A percentile compares a stretch with the other conserved stretches of the same genome.
Evolutionary conservation across 805 yeast species (phyloP).

Genomic region (Zygoascus flipseniorum): DNA sequence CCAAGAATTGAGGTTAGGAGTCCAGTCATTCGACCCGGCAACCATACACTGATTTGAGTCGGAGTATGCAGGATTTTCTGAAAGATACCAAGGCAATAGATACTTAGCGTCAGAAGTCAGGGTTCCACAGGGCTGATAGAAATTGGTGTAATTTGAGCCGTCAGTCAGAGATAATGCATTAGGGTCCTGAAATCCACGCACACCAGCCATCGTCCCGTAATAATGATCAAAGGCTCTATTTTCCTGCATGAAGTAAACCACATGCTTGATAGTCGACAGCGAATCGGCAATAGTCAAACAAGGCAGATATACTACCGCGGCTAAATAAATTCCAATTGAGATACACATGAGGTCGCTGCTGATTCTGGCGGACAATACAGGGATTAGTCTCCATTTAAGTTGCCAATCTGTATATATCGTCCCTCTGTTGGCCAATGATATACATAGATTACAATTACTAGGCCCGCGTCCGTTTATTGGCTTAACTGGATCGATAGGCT

Average conservation of each 20-base stretch:
- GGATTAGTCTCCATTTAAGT: too few relatives aligned
- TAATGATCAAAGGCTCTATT: constrained; percentile 20
- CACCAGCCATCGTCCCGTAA: constrained; percentile 20
- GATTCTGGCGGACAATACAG: too few relatives aligned
- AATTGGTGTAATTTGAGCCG: constrained; percentile 6
- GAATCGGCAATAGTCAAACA: constrained; percentile 4
- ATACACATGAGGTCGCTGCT: not conserved
- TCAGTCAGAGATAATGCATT: constrained; percentile 9
- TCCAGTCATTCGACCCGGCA: constrained; percentile 24
- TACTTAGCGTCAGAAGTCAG: constrained; percentile 7
- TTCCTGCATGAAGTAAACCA: constrained; percentile 20
- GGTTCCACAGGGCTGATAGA: constrained; percentile 15
- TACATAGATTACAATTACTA: too few relatives aligned
- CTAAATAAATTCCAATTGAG: not conserved
- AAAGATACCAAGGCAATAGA: constrained; percentile 19
- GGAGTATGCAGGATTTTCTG: constrained; percentile 13
- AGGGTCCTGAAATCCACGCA: constrained; percentile 20
- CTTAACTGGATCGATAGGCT: too few relatives aligned
- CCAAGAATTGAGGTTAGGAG: constrained; percentile 20
- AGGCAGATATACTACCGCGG: constrained; percentile 2
- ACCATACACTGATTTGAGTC: constrained; percentile 18
- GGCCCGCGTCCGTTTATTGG: too few relatives aligned
- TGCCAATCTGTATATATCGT: too few relatives aligned
- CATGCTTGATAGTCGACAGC: constrained; percentile 10
- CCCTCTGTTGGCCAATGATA: too few relatives aligned